phyloP scores from a whole-genome alignment of 768 basidiomycete genomes.

The Termitomyces sp. region DNA sequence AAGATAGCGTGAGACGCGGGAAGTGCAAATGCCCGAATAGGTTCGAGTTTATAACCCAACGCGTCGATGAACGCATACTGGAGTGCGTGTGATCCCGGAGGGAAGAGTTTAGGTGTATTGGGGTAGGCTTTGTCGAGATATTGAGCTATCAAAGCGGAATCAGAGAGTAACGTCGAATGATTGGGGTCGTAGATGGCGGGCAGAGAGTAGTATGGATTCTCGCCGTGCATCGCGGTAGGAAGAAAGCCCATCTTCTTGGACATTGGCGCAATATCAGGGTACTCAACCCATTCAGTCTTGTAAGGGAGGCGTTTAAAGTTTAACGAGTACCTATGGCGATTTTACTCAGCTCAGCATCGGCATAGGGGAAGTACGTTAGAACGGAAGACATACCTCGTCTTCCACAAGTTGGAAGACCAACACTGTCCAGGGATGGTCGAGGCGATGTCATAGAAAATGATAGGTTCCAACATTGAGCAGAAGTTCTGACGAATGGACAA shows the following conservation, averaged over 20 bases:
- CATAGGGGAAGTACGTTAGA: neutral
- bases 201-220: constrained; percentile 31
- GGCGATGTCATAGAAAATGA: constrained; percentile 19
- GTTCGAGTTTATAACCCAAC: constrained; percentile 8
- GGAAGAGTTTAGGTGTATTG: constrained; percentile 22
- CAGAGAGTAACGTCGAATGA: constrained; percentile 29
- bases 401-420: constrained; percentile 38
- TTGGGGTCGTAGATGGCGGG: constrained; percentile 38
- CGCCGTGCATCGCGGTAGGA: constrained; percentile 28
- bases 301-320: constrained; percentile 31
- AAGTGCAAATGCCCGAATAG: constrained; percentile 15
- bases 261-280: constrained; percentile 33
- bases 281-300: constrained; percentile 41
- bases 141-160: constrained; percentile 39
- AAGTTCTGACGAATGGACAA: too few relatives aligned
- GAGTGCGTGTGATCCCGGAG: constrained; percentile 14
- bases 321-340: constrained; percentile 20
- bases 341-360: neutral
- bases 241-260: constrained; percentile 27
- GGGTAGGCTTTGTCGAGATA: constrained; percentile 45
- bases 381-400: constrained; percentile 26
- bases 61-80: constrained; percentile 17
- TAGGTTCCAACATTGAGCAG: neutral
- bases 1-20: constrained; percentile 23
- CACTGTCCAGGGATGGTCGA: constrained; percentile 19